phyloP scores from a whole-genome alignment of 768 basidiomycete species.

The Pisolithus microcarpus region DNA sequence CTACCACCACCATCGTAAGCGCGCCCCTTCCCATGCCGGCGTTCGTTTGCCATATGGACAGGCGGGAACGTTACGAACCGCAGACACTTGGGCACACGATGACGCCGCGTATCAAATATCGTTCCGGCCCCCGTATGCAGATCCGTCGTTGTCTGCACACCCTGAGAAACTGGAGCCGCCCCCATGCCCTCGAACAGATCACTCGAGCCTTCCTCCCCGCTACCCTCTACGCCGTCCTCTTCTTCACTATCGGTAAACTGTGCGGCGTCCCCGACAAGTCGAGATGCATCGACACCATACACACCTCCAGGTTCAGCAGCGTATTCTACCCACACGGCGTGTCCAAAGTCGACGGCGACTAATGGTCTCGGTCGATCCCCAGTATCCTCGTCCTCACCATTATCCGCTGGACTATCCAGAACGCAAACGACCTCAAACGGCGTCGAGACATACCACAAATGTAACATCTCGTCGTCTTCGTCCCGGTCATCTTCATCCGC shows the following conservation, averaged over 20 bases:
- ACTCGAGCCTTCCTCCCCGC: constrained; percentile 4
- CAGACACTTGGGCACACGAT: constrained; percentile 40
- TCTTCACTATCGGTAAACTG: constrained; percentile 23
- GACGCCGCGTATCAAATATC: constrained; percentile 20
- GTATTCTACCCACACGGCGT: constrained; percentile 78
- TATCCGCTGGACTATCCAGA: constrained; percentile 33
- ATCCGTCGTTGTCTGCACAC: constrained; percentile 4
- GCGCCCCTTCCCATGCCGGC: constrained; percentile 15
- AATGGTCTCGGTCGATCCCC: constrained; percentile 55
- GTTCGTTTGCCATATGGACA: constrained; percentile 22
- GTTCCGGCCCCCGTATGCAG: constrained; percentile 13
- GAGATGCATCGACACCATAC: constrained; percentile 23
- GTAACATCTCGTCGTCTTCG: constrained; percentile 51
- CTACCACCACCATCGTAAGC: background rate
- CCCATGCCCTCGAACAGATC: constrained; percentile 6
- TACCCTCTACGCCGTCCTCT: constrained; percentile 17
- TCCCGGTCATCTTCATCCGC: constrained; percentile 7
- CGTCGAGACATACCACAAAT: constrained; percentile 62
- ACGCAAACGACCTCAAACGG: constrained; percentile 71
- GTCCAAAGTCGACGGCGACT: constrained; percentile 83
- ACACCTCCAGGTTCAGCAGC: constrained; percentile 26
- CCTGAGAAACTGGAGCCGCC: constrained; percentile 4
- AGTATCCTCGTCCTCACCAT: constrained; percentile 28
- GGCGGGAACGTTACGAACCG: constrained; percentile 69
- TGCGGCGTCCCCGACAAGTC: constrained; percentile 20